Conservation (phyloP, 148 eudicot species). For the Chenopodium formosanum region DNA sequence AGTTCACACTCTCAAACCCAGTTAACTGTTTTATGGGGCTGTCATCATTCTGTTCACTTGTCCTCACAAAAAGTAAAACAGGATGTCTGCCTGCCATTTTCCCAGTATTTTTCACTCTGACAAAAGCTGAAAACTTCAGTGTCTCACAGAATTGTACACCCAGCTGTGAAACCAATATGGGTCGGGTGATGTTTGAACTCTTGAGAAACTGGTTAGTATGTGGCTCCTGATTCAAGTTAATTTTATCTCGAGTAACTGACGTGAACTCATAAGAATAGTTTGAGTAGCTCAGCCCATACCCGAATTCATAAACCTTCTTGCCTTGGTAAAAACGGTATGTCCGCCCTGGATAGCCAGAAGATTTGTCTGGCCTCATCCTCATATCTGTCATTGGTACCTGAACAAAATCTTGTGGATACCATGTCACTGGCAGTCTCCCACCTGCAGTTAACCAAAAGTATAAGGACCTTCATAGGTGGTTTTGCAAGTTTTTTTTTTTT, state of each 20-base stretch:
- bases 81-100: slow-evolving; percentile 52
- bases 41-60: slow-evolving; percentile 30
- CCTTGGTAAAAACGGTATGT: slow-evolving; percentile 82
- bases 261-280: slow-evolving; percentile 45
- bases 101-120: slow-evolving; percentile 52
- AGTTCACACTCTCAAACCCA: slow-evolving; percentile 50
- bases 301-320: slow-evolving; percentile 63
- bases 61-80: slow-evolving; percentile 47
- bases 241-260: slow-evolving; percentile 34
- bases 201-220: not conserved
- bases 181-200: slow-evolving; percentile 16
- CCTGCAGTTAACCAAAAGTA: slow-evolving; percentile 37
- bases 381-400: slow-evolving; percentile 78
- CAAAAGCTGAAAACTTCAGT: slow-evolving; percentile 39
- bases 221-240: slow-evolving; percentile 25
- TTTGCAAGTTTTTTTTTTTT: not conserved
- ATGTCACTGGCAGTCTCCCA: slow-evolving; percentile 67
- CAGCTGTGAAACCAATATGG: slow-evolving; percentile 39
- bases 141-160: slow-evolving; percentile 39
- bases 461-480: not conserved
- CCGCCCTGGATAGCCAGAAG: slow-evolving; percentile 77
- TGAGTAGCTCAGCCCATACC: slow-evolving; percentile 76
- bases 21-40: slow-evolving; percentile 52
- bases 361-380: slow-evolving; percentile 70
- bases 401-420: slow-evolving; percentile 68